phyloP scores from a whole-genome alignment of 805 yeast species.

The Starmerella geochares region DNA sequence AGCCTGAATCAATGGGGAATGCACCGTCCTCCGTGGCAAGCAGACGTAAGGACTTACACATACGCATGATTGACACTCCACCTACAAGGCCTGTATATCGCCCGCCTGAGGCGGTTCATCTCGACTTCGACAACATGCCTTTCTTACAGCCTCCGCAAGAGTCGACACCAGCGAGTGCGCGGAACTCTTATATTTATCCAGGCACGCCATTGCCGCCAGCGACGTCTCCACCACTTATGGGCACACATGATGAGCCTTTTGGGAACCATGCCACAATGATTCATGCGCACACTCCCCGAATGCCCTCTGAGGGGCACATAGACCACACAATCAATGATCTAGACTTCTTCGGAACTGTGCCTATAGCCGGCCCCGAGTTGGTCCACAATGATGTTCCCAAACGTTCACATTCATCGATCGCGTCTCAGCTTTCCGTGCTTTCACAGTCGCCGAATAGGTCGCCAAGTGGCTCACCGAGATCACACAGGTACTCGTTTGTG shows the following conservation, averaged over 20 bases:
- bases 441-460: conserved; percentile 4
- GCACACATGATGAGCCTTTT: conserved; percentile 1
- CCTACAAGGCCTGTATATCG: not conserved
- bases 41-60: not conserved
- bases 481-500: not conserved
- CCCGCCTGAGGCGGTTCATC: not conserved
- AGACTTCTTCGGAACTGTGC: not conserved
- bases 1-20: conserved; percentile 8
- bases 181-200: not conserved
- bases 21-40: not conserved
- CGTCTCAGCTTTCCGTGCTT: conserved; percentile 16
- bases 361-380: not conserved
- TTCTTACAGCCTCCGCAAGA: conserved; percentile 7
- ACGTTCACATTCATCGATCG: conserved; percentile 10
- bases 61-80: not conserved
- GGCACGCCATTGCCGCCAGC: conserved; percentile 6
- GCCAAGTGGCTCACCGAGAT: conserved; percentile 6
- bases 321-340: conserved; percentile 3
- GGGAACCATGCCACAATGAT: not conserved
- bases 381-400: not conserved
- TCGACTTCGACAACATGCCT: conserved; percentile 19
- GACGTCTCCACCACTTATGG: conserved; percentile 2
- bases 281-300: not conserved
- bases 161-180: not conserved
- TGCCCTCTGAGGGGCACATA: not conserved